Conservation (phyloP, 495 filamentous ascomycete genomes). For the Tuber brumale region DNA sequence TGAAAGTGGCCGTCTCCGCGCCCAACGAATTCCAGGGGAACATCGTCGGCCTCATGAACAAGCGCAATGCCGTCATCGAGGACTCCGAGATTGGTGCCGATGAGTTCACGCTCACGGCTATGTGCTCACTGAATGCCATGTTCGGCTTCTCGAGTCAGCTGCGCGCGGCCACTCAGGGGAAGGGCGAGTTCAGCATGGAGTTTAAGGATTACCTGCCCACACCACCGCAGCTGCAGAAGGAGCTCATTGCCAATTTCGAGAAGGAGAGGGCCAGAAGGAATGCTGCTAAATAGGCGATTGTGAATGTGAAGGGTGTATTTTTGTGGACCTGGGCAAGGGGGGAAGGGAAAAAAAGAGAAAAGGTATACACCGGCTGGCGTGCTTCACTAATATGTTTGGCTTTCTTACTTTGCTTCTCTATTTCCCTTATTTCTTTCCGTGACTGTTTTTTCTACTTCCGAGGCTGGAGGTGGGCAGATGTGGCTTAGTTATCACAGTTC, state of each 20-base stretch:
- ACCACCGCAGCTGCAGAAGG: conserved; percentile 87
- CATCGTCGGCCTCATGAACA: conserved; percentile 89
- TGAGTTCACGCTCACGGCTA: conserved; percentile 89
- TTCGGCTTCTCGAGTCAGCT: conserved; percentile 91
- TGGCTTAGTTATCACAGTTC: not conserved
- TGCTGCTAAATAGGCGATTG: conserved; percentile 43
- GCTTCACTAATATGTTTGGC: conserved; percentile 15
- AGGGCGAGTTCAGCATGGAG: conserved; percentile 99
- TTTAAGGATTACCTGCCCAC: conserved; percentile 90
- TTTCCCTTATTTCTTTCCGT: conserved; percentile 4
- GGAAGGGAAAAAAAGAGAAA: conserved; percentile 7
- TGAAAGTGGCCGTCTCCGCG: conserved; percentile 95
- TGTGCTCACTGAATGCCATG: conserved; percentile 92
- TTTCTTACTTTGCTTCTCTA: not conserved
- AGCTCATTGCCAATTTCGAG: conserved; percentile 78
- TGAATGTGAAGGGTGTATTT: not conserved
- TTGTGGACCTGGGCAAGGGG: not conserved
- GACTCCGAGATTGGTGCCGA: conserved; percentile 93
- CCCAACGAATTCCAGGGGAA: conserved; percentile 98
- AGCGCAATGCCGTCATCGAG: conserved; percentile 88
- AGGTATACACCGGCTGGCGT: conserved; percentile 28
- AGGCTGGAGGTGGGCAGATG: not conserved
- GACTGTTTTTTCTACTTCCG: not conserved
- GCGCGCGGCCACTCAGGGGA: conserved; percentile 91
- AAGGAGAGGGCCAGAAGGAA: conserved; percentile 74